These are phyloP conservation scores for Eucalyptus marginata DNA, from an alignment of 345 rosid genomes.

Conservation along the genomic window DNA sequence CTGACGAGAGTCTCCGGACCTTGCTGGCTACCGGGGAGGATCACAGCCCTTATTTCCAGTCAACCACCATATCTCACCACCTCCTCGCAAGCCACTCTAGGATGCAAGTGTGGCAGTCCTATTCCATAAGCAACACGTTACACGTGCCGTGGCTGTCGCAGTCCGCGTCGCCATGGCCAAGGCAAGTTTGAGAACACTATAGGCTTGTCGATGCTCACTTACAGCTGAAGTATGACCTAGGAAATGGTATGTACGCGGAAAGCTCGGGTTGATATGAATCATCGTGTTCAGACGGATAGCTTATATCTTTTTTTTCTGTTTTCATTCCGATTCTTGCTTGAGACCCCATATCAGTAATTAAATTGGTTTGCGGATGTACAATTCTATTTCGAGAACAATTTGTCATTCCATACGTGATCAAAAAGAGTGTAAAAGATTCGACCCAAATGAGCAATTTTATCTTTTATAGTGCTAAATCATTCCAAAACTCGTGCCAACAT, in stretches of 20 bases:
- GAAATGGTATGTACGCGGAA: not conserved
- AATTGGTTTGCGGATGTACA: not conserved
- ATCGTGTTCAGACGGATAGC: not conserved
- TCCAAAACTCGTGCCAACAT: too few relatives aligned
- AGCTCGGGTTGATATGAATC: not conserved
- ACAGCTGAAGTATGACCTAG: not conserved
- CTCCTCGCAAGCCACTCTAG: not conserved
- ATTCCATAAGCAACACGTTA: not conserved
- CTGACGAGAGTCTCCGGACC: rapidly evolving
- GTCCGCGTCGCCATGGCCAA: not conserved
- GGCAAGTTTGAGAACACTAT: not conserved
- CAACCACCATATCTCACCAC: not conserved
- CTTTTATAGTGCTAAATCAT: too few relatives aligned
- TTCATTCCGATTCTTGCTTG: not conserved
- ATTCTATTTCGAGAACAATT: too few relatives aligned
- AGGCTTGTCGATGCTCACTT: not conserved
- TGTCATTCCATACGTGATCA: too few relatives aligned
- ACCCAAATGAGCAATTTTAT: too few relatives aligned
- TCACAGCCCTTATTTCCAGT: not conserved
- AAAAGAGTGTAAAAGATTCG: too few relatives aligned
- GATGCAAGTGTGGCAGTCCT: not conserved
- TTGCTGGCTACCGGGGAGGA: not conserved
- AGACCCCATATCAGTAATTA: not conserved
- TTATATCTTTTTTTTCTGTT: not conserved
- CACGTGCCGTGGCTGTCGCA: not conserved